phyloP scores from a whole-genome alignment of 208 protist species.

The Trichomonas tenax region DNA sequence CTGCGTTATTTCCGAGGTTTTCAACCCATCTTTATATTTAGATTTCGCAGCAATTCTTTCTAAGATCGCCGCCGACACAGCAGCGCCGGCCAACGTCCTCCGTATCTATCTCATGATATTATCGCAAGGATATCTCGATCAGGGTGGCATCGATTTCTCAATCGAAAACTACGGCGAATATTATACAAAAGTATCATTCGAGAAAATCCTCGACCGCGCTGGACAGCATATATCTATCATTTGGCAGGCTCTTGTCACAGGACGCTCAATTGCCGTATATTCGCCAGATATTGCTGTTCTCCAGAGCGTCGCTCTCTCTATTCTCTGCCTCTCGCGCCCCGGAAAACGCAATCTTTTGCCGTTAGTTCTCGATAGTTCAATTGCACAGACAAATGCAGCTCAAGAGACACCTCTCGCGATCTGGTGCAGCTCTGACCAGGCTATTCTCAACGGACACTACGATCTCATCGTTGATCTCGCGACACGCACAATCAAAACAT shows the following conservation, averaged over 20 bases:
- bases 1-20: background rate
- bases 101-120: background rate
- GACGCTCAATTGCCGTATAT: background rate
- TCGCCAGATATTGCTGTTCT: background rate
- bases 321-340: background rate
- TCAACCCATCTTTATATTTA: background rate
- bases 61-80: background rate
- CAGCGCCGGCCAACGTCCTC: background rate
- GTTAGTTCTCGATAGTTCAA: background rate
- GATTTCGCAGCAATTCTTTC: background rate
- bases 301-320: background rate
- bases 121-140: background rate
- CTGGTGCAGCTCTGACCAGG: background rate
- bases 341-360: background rate
- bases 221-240: background rate
- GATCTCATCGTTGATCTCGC: background rate
- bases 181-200: background rate
- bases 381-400: background rate
- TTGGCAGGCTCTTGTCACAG: conserved; percentile 9
- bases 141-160: background rate
- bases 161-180: background rate
- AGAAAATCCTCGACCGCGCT: background rate
- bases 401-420: background rate
- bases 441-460: background rate
- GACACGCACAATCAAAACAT: background rate